A percentile compares a stretch with the other conserved stretches of the same genome.
Evolutionary conservation across 179 eudicot genomes (phyloP).

Genomic region (Monotropa hypopitys): DNA sequence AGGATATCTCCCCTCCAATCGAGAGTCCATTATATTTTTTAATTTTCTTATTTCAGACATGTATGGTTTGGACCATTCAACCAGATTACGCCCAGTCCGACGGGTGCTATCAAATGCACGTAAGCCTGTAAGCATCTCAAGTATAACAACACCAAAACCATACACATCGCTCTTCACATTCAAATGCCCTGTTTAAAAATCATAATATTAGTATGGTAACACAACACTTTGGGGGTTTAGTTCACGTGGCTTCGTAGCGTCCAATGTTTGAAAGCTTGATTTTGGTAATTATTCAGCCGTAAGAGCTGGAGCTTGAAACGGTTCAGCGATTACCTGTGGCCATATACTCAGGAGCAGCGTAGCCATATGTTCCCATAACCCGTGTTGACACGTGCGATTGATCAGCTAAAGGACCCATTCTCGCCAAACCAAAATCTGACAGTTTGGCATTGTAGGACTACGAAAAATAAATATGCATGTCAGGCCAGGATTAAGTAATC

Average conservation of each 20-base stretch:
- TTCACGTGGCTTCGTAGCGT: neutral
- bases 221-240: neutral
- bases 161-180: conserved; percentile 40
- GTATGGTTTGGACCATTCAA: conserved; percentile 40
- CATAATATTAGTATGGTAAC: neutral
- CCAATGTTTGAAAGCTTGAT: neutral
- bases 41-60: conserved; percentile 22
- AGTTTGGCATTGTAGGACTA: conserved; percentile 23
- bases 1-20: conserved; percentile 28
- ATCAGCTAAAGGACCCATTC: conserved; percentile 28
- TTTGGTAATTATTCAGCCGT: neutral
- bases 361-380: conserved; percentile 48
- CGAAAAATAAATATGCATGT: too few relatives aligned
- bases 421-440: conserved; percentile 47
- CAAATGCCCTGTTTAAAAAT: conserved; percentile 28
- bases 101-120: conserved; percentile 17
- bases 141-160: conserved; percentile 40
- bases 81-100: conserved; percentile 16
- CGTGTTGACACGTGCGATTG: conserved; percentile 34
- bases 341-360: conserved; percentile 26
- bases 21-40: conserved; percentile 33
- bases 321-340: conserved; percentile 26
- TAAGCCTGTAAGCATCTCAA: conserved; percentile 40
- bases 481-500: neutral
- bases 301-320: neutral